phyloP scores from a whole-genome alignment of 2,329 filamentous ascomycete genomes.

The Trichoderma sp. region DNA sequence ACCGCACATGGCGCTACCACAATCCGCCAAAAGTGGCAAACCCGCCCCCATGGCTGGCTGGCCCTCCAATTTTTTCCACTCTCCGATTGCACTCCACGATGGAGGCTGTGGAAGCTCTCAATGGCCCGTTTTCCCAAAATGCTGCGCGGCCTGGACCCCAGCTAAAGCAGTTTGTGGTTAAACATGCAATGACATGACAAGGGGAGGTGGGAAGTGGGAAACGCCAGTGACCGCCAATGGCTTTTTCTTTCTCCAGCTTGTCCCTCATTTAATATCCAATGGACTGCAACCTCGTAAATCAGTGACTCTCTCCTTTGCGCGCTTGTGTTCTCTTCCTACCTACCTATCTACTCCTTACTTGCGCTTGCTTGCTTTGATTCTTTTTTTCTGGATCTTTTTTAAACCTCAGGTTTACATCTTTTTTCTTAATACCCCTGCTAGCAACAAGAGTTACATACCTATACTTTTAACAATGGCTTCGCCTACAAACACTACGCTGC shows the following conservation, averaged over 20 bases:
- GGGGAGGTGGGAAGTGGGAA: not conserved
- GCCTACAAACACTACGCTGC: conserved; percentile 38
- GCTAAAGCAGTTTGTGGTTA: not conserved
- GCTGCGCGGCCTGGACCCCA: not conserved
- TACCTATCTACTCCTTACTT: not conserved
- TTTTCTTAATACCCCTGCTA: not conserved
- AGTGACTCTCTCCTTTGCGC: not conserved
- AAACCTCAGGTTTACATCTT: not conserved
- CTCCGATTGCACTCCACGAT: not conserved
- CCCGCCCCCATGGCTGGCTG: not conserved
- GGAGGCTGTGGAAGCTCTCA: not conserved
- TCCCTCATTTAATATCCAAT: not conserved
- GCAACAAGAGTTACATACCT: not conserved
- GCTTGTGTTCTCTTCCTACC: not conserved
- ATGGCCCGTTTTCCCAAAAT: not conserved
- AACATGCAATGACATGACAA: not conserved
- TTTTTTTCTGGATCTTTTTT: not conserved
- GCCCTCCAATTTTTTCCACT: not conserved
- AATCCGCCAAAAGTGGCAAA: not conserved
- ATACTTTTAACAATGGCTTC: conserved; percentile 26
- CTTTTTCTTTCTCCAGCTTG: not conserved
- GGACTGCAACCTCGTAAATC: not conserved
- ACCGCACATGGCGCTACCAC: not conserved
- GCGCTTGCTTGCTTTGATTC: not conserved
- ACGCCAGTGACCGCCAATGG: not conserved